Conservation (phyloP, 2,329 filamentous ascomycete species). For the Exserohilum rostratum region DNA sequence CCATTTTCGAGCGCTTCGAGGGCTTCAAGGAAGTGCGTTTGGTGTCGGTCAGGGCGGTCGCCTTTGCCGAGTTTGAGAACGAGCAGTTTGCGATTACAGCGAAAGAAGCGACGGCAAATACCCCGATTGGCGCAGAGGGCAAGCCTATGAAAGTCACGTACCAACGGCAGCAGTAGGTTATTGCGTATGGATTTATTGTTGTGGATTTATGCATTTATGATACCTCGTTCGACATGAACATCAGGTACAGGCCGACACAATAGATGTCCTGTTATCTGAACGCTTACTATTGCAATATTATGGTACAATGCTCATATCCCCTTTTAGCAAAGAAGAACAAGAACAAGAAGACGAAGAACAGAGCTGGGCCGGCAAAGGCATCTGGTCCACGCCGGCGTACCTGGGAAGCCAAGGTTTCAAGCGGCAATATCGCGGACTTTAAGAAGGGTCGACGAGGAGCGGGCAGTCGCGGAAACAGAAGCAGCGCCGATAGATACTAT, state of each 20-base stretch:
- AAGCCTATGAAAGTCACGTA: conserved; percentile 94
- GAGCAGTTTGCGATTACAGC: conserved; percentile 89
- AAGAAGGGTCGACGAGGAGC: neutral
- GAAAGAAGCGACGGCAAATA: conserved; percentile 90
- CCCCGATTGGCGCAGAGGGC: conserved; percentile 74
- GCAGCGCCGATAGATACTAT: neutral
- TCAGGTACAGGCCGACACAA: conserved; percentile 15
- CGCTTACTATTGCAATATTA: conserved; percentile 10
- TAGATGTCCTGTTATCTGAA: conserved; percentile 15
- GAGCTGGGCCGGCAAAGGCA: neutral
- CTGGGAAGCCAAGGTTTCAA: conserved; percentile 1
- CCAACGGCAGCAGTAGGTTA: conserved; percentile 73
- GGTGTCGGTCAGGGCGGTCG: conserved; percentile 88
- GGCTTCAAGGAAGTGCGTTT: conserved; percentile 92
- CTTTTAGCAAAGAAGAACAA: neutral
- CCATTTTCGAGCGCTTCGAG: conserved; percentile 86
- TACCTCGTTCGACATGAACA: conserved; percentile 23
- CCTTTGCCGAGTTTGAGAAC: conserved; percentile 94
- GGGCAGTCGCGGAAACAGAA: neutral
- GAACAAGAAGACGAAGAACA: neutral
- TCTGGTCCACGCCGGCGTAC: conserved; percentile 1
- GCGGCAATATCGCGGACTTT: neutral
- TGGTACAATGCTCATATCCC: conserved; percentile 16
- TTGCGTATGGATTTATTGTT: conserved; percentile 27
- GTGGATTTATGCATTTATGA: conserved; percentile 31